Percentiles rank a stretch among this genome's conserved stretches.
Evolutionary conservation across 495 filamentous ascomycete species (phyloP).

Genomic region (Rusavskia elegans): DNA sequence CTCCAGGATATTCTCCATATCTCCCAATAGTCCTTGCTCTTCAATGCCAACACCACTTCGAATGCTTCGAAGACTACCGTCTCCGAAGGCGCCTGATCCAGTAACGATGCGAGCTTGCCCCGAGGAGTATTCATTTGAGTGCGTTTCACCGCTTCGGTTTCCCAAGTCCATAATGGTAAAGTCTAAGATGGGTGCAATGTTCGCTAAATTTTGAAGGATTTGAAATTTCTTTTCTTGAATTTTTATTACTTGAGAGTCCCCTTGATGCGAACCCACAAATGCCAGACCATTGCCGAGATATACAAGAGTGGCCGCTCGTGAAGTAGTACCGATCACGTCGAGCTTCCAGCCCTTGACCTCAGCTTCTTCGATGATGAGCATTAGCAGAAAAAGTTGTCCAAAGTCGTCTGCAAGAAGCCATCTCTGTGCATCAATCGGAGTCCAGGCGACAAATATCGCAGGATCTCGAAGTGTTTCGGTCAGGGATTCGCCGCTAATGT

Average conservation of each 20-base stretch:
- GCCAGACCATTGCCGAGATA: constrained; percentile 60
- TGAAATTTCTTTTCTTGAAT: constrained; percentile 40
- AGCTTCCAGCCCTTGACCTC: constrained; percentile 54
- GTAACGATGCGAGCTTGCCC: constrained; percentile 91
- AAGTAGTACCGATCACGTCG: constrained; percentile 49
- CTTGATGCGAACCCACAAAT: constrained; percentile 84
- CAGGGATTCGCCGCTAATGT: constrained; percentile 43
- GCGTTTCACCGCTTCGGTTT: constrained; percentile 57
- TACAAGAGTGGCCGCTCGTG: constrained; percentile 59
- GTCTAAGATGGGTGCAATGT: constrained; percentile 82
- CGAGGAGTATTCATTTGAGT: constrained; percentile 78
- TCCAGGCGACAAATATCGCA: constrained; percentile 79
- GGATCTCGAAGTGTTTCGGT: constrained; percentile 47
- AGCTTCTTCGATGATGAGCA: constrained; percentile 48
- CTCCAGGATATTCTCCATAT: constrained; percentile 59
- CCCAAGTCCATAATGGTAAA: constrained; percentile 94
- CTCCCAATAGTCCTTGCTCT: constrained; percentile 66
- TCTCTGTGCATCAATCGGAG: constrained; percentile 57
- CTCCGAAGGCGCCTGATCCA: constrained; percentile 72
- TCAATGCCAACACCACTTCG: constrained; percentile 89
- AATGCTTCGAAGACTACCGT: constrained; percentile 74
- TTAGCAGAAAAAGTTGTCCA: constrained; percentile 63
- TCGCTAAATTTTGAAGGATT: constrained; percentile 61
- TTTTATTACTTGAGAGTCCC: constrained; percentile 72
- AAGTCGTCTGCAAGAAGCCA: constrained; percentile 87